Evolutionary conservation across 78 protist species (phyloP).

Genomic region (Dictyostelium firmibasis): DNA sequence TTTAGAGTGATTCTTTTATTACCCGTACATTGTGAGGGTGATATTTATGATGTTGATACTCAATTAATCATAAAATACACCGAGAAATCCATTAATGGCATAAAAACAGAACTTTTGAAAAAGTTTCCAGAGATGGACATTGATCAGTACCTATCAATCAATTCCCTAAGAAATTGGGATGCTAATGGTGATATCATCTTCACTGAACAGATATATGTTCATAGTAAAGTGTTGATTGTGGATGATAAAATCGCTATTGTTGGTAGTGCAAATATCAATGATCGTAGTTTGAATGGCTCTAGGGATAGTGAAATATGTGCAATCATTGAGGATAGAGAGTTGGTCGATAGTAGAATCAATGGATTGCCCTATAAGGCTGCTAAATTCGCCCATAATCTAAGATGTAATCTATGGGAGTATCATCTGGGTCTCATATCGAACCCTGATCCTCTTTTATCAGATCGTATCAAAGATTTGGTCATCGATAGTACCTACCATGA

Average conservation of each 20-base stretch:
- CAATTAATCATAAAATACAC: conserved; percentile 69
- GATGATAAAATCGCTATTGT: conserved; percentile 89
- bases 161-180: conserved; percentile 52
- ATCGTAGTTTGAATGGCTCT: conserved; percentile 60
- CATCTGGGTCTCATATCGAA: conserved; percentile 46
- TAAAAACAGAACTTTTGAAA: conserved; percentile 14
- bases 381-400: conserved; percentile 16
- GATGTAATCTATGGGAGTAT: conserved; percentile 66
- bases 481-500: conserved; percentile 9
- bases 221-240: conserved; percentile 90
- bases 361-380: conserved; percentile 47
- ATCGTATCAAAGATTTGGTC: conserved; percentile 25
- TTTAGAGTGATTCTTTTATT: conserved; percentile 34
- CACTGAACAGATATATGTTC: conserved; percentile 90
- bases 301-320: conserved; percentile 71
- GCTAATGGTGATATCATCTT: conserved; percentile 39
- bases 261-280: conserved; percentile 94
- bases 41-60: conserved; percentile 30
- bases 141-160: conserved; percentile 38
- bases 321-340: conserved; percentile 10
- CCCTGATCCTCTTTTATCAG: not conserved
- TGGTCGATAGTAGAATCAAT: conserved; percentile 1
- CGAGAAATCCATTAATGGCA: conserved; percentile 38
- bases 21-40: conserved; percentile 72
- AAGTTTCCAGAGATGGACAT: conserved; percentile 60